phyloP scores from a whole-genome alignment of 1,139 yeast species.

The Sugiyamaella pinicola region DNA sequence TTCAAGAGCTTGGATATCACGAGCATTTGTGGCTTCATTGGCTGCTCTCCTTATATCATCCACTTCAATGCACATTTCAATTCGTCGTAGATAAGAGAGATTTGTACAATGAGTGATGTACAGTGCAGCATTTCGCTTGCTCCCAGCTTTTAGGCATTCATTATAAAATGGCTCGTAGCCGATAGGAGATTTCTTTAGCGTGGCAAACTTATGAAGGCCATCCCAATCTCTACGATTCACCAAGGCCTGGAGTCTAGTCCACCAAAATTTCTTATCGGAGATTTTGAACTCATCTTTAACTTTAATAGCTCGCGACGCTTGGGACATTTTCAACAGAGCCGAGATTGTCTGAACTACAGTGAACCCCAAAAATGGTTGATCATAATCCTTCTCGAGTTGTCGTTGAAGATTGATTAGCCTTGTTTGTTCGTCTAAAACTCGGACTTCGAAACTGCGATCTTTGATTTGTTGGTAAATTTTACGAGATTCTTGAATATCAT shows the following conservation, averaged over 20 bases:
- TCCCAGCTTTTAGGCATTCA: conserved; percentile 54
- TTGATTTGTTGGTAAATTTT: conserved; percentile 35
- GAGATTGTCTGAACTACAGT: conserved; percentile 61
- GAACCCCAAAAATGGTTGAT: conserved; percentile 54
- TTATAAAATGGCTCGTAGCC: conserved; percentile 70
- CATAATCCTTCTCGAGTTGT: conserved; percentile 56
- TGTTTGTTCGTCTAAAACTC: conserved; percentile 52
- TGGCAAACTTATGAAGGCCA: conserved; percentile 54
- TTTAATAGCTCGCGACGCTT: conserved; percentile 58
- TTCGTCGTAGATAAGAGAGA: conserved; percentile 45
- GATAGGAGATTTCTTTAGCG: conserved; percentile 63
- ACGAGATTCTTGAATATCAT: conserved; percentile 36
- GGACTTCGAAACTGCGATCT: conserved; percentile 37
- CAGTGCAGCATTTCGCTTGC: conserved; percentile 48
- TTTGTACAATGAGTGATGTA: conserved; percentile 46
- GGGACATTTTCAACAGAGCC: conserved; percentile 58
- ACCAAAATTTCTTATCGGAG: conserved; percentile 64
- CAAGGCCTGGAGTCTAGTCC: conserved; percentile 59
- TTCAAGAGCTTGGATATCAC: conserved; percentile 52
- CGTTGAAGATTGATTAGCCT: conserved; percentile 56
- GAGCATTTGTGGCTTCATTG: conserved; percentile 59
- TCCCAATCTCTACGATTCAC: conserved; percentile 61
- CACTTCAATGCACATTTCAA: conserved; percentile 55
- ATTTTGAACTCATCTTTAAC: conserved; percentile 65
- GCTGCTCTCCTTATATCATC: conserved; percentile 60